Evolutionary conservation across 345 rosid species (phyloP).

Genomic region (Kernera saxatilis): DNA sequence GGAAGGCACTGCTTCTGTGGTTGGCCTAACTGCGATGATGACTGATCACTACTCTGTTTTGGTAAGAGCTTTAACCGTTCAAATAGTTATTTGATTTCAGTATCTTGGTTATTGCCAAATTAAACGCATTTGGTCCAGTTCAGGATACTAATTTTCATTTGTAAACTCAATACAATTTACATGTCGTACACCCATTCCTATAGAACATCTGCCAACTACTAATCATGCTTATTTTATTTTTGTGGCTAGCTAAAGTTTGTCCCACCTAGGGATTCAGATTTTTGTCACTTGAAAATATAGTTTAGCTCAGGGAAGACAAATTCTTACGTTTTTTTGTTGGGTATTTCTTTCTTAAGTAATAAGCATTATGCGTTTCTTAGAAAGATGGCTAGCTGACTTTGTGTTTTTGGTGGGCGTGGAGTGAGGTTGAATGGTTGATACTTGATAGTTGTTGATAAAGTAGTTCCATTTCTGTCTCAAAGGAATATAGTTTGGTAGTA

Average conservation of each 20-base stretch:
- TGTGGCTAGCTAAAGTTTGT: background rate
- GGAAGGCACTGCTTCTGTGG: slow-evolving; percentile 76
- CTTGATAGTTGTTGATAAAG: background rate
- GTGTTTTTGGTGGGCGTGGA: background rate
- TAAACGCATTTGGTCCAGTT: slow-evolving; percentile 3
- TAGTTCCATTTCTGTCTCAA: background rate
- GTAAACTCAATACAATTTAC: background rate
- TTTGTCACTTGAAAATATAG: slow-evolving; percentile 4
- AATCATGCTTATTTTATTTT: background rate
- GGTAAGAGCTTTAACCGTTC: slow-evolving; percentile 34
- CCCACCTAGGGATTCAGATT: background rate
- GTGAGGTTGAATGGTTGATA: background rate
- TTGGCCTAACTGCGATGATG: slow-evolving; percentile 86
- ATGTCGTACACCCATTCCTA: slow-evolving; percentile 1
- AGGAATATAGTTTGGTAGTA: background rate
- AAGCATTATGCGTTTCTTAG: background rate
- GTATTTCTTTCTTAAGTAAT: background rate
- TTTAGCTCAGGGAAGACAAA: background rate
- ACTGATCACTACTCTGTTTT: slow-evolving; percentile 70
- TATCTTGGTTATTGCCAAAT: slow-evolving; percentile 7
- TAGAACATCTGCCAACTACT: slow-evolving; percentile 5
- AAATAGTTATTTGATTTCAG: slow-evolving; percentile 2
- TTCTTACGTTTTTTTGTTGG: background rate
- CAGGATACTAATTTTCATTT: slow-evolving; percentile 2
- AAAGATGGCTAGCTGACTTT: background rate